Evolutionary conservation across 495 filamentous ascomycete genomes (phyloP).

Genomic region (Hyaloscypha bicolor): DNA sequence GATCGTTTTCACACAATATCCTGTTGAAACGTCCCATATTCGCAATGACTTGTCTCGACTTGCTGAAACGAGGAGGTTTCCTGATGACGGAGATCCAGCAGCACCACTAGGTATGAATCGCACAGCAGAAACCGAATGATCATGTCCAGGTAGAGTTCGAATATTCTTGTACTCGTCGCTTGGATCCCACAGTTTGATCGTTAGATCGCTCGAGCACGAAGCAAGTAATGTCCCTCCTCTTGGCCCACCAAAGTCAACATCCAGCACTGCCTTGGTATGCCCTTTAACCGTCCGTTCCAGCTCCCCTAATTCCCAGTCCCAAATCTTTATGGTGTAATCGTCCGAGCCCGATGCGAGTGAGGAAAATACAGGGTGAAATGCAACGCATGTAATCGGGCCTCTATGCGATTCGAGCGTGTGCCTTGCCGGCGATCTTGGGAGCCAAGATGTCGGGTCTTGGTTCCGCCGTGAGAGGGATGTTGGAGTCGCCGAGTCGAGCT

Average conservation of each 20-base stretch:
- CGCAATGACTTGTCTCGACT: conserved; percentile 80
- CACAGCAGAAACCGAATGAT: conserved; percentile 86
- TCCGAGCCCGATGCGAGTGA: conserved; percentile 92
- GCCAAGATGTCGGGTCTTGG: conserved; percentile 84
- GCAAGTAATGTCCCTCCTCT: conserved; percentile 84
- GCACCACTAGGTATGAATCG: conserved; percentile 85
- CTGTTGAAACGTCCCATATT: conserved; percentile 92
- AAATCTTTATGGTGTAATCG: conserved; percentile 87
- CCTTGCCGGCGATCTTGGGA: conserved; percentile 76
- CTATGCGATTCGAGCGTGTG: conserved; percentile 88
- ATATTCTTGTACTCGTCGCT: conserved; percentile 95
- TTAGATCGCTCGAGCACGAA: conserved; percentile 87
- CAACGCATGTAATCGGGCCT: conserved; percentile 79
- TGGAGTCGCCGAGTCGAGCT: conserved; percentile 84
- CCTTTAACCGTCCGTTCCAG: conserved; percentile 90
- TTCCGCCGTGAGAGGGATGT: conserved; percentile 76
- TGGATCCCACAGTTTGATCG: conserved; percentile 97
- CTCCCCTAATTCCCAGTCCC: conserved; percentile 97
- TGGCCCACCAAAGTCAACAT: conserved; percentile 91
- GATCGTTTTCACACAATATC: conserved; percentile 87
- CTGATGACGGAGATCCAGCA: conserved; percentile 60
- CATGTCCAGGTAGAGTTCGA: conserved; percentile 88
- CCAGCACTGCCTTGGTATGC: conserved; percentile 86
- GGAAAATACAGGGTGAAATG: conserved; percentile 93
- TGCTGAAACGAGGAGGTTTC: conserved; percentile 80